Evolutionary conservation across 2,329 filamentous ascomycete species (phyloP).

Genomic region (Pseudogymnoascus sp.): DNA sequence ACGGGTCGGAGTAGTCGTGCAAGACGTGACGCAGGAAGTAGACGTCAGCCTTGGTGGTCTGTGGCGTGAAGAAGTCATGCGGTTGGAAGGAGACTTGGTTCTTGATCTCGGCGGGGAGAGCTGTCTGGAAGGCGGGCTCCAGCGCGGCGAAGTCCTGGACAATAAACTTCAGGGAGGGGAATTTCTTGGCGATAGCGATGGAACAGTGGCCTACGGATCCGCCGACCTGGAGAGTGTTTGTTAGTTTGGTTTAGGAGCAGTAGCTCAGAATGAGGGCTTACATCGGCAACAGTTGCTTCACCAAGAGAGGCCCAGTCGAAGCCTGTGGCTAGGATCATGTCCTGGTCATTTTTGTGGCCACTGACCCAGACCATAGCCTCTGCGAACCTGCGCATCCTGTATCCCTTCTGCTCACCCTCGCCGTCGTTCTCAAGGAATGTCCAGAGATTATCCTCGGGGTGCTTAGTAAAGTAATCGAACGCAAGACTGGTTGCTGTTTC

Average conservation of each 20-base stretch:
- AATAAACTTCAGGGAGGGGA: constrained; percentile 23
- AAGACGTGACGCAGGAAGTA: constrained; percentile 42
- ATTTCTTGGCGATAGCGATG: constrained; percentile 21
- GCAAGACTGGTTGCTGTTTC: not conserved
- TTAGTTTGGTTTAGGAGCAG: not conserved
- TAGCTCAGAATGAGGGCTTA: not conserved
- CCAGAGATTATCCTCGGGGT: constrained; percentile 21
- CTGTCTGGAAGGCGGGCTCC: constrained; percentile 28
- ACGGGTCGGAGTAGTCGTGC: constrained; percentile 41
- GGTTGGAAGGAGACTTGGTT: constrained; percentile 25
- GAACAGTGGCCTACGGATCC: constrained; percentile 23
- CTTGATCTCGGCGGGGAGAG: constrained; percentile 13
- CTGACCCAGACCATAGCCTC: not conserved
- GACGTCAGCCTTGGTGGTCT: constrained; percentile 36
- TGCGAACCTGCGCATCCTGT: not conserved
- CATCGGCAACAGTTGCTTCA: constrained; percentile 23
- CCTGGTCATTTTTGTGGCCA: not conserved
- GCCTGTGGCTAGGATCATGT: constrained; percentile 9
- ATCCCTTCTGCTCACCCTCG: constrained; percentile 24
- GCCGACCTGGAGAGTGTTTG: constrained; percentile 15
- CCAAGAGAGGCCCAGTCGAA: constrained; percentile 23
- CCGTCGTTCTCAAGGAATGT: constrained; percentile 29
- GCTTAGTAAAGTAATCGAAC: not conserved
- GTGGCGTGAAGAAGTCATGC: constrained; percentile 40
- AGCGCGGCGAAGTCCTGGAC: constrained; percentile 29